phyloP scores from a whole-genome alignment of 148 eudicot genomes.

The Cornus kousa region DNA sequence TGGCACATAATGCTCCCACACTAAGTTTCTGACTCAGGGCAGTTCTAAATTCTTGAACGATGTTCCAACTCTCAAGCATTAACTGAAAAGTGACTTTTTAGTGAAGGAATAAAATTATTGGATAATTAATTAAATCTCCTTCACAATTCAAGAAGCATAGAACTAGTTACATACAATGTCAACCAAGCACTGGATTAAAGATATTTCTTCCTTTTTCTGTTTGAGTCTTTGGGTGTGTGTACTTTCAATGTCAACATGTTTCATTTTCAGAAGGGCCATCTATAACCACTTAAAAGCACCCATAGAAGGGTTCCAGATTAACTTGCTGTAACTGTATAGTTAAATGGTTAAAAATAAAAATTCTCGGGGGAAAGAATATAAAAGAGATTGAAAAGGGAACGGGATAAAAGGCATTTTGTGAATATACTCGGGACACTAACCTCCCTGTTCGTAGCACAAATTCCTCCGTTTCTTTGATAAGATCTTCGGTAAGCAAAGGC shows the following conservation, averaged over 20 bases:
- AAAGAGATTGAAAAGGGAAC: neutral
- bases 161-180: neutral
- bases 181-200: neutral
- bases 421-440: conserved; percentile 41
- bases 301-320: conserved; percentile 1
- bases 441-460: conserved; percentile 93
- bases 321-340: neutral
- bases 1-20: neutral
- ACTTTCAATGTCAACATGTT: no score
- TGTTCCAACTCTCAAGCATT: conserved; percentile 8
- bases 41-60: neutral
- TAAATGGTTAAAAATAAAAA: neutral
- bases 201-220: neutral
- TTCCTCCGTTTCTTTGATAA: conserved; percentile 88
- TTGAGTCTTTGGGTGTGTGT: neutral
- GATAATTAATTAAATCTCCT: neutral
- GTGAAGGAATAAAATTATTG: neutral
- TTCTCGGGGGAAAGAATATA: neutral
- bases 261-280: neutral
- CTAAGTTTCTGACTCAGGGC: neutral
- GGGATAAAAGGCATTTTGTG: conserved; percentile 1
- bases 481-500: conserved; percentile 90
- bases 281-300: neutral
- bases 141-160: neutral
- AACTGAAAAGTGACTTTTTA: neutral